Evolutionary conservation across 257 asterid species (phyloP).

Genomic region (Solanum peruvianum): DNA sequence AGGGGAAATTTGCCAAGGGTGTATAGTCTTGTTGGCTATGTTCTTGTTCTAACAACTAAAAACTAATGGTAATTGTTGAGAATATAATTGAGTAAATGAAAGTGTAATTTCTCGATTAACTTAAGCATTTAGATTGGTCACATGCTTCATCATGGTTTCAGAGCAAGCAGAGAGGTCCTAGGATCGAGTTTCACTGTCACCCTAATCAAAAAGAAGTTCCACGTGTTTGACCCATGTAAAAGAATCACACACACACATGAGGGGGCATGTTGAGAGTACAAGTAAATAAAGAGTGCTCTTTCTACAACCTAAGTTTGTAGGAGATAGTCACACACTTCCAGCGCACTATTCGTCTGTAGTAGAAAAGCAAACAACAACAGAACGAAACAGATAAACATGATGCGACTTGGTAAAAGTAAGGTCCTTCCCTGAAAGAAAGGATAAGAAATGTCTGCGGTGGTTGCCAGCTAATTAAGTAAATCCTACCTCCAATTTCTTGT

Average conservation of each 20-base stretch:
- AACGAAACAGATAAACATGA: not conserved
- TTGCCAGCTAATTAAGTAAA: not conserved
- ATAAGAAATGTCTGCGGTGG: not conserved
- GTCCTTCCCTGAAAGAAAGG: not conserved
- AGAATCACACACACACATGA: not conserved
- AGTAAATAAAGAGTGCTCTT: not conserved
- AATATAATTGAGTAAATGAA: not conserved
- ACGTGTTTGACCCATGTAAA: not conserved
- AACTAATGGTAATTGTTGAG: not conserved
- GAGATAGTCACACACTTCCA: not conserved
- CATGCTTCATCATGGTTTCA: not conserved
- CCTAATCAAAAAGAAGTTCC: not conserved
- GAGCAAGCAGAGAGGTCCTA: not conserved
- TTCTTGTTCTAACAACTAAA: not conserved
- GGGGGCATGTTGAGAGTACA: not conserved
- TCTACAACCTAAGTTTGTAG: not conserved
- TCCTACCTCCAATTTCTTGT: not conserved
- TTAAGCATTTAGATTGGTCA: not conserved
- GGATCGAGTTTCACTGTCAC: not conserved
- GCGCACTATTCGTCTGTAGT: not conserved
- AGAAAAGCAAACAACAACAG: not conserved
- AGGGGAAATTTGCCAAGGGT: not conserved
- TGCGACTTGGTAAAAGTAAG: not conserved
- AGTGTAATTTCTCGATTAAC: not conserved
- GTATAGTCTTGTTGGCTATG: not conserved